A percentile compares a stretch with the other conserved stretches of the same genome.
phyloP scores from a whole-genome alignment of 495 filamentous ascomycete genomes.

The Penicillium egyptiacum region DNA sequence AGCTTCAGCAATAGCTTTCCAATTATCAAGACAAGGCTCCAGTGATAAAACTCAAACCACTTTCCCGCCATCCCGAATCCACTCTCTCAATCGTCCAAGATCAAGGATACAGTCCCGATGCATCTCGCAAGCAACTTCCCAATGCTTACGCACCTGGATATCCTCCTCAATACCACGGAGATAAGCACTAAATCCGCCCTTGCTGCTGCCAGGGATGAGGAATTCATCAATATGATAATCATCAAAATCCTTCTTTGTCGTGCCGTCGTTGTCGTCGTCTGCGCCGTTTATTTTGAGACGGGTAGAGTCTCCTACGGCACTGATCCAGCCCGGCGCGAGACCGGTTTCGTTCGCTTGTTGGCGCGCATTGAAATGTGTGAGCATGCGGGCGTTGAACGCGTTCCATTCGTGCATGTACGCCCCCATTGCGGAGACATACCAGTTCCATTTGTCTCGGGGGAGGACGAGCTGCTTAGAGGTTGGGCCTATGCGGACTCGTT shows the following conservation, averaged over 20 bases:
- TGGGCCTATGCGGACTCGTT: conserved; percentile 15
- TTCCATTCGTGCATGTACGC: conserved; percentile 71
- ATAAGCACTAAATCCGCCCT: conserved; percentile 58
- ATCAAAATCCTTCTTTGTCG: conserved; percentile 17
- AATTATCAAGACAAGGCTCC: background rate
- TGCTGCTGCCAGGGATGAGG: conserved; percentile 30
- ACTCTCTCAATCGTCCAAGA: conserved; percentile 57
- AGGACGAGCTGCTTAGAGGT: conserved; percentile 33
- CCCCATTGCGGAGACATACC: conserved; percentile 62
- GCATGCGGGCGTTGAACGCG: conserved; percentile 61
- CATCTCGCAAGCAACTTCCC: conserved; percentile 61
- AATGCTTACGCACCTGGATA: conserved; percentile 58
- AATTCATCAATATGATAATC: conserved; percentile 27
- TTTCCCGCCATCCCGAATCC: conserved; percentile 44
- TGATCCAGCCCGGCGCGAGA: conserved; percentile 57
- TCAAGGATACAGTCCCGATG: conserved; percentile 62
- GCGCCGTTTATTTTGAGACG: conserved; percentile 29
- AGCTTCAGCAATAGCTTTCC: background rate
- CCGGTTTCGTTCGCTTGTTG: conserved; percentile 52
- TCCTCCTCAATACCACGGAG: conserved; percentile 63
- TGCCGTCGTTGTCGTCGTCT: conserved; percentile 20
- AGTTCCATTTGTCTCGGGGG: conserved; percentile 51
- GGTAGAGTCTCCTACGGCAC: conserved; percentile 50
- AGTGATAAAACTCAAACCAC: conserved; percentile 20
- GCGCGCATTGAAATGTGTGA: conserved; percentile 65